Evolutionary conservation across 1,139 yeast species (phyloP).

Genomic region (Suhomyces terraborum): DNA sequence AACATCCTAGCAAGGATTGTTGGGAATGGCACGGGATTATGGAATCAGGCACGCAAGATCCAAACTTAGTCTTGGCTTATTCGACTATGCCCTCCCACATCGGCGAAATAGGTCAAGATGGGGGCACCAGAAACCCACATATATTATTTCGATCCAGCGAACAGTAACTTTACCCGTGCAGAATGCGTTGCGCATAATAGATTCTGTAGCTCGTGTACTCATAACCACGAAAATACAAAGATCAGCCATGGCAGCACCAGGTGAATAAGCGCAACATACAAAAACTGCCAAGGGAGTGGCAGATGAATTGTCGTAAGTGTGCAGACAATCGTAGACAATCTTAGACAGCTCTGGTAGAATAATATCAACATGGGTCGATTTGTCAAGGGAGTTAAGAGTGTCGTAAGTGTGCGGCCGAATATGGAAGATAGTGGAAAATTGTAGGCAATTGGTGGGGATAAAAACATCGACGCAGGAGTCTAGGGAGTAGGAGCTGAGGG

Average conservation of each 20-base stretch:
- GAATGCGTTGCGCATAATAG: background rate
- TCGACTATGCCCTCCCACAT: conserved; percentile 5
- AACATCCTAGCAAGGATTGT: background rate
- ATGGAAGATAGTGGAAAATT: no score
- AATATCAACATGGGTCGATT: no score
- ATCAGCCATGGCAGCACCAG: conserved; percentile 6
- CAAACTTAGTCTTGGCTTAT: conserved; percentile 7
- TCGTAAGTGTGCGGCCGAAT: no score
- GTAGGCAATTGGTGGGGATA: no score
- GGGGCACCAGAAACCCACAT: background rate
- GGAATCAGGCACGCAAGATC: conserved; percentile 8
- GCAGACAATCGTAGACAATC: no score
- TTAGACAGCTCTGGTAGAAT: no score
- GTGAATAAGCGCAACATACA: conserved; percentile 5
- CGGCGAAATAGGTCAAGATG: conserved; percentile 5
- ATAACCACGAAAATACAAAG: conserved; percentile 2
- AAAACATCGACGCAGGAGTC: no score
- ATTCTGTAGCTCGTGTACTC: background rate
- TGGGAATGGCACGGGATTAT: background rate
- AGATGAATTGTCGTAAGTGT: conserved; percentile 2
- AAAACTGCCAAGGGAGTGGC: conserved; percentile 1
- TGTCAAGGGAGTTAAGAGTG: no score
- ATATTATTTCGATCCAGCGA: background rate
- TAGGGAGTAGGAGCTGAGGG: no score
- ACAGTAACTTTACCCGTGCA: conserved; percentile 4